Base-by-base conservation (phyloP, 2,329 filamentous ascomycete genomes). In the Dothiorella sarmentorum region DNA sequence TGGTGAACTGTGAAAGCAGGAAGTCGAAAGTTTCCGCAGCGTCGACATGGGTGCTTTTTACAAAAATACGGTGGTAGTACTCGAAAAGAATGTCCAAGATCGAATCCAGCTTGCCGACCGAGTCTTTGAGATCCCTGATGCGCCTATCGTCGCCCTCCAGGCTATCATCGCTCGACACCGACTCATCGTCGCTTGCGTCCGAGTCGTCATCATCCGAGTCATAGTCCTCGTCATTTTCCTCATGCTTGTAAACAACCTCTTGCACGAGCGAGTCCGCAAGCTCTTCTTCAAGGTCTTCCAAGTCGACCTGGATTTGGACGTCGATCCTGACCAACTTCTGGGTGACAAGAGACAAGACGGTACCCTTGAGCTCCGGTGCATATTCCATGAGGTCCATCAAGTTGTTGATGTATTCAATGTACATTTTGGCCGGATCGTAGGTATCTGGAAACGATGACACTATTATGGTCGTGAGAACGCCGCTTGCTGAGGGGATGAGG, bases 281-380 rank as follows among this genome's bases (percentile, higher is more conserved):
- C 58, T 95, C 90, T 63, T 97, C 93, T 62, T 97, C 93, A 61
- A 96, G 78, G 66, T 97, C 92, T 62, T 97, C 91, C 67, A 97
- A 78, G 67, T 97, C 92, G 51, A 92, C 84, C 73, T 97, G 93
- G 73, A 97, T 94, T 70, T 97, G 90, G 1, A 96, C 91, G 70
- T 99, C 94, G 60, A 97, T 90, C 74, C 94, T 94, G 67, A 97
- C 90, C 7, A 97, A 81, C 62, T 90, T 87, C 65, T 93, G 89
- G 40, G 91, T 88, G 47, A 97, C 88, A 11, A 96, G 77, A 58
- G 91, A 86, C 63, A 96, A 81, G 22, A 97, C 85, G 61, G 95
- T 89, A 7, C 88, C 84, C 61, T 87, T 87, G 33, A 97, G 76
- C 60, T 89, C 86, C 0, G 90, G 87, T 1, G 88, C 84, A 69